phyloP scores from a whole-genome alignment of 257 asterid genomes.

The Rubia yunnanensis region DNA sequence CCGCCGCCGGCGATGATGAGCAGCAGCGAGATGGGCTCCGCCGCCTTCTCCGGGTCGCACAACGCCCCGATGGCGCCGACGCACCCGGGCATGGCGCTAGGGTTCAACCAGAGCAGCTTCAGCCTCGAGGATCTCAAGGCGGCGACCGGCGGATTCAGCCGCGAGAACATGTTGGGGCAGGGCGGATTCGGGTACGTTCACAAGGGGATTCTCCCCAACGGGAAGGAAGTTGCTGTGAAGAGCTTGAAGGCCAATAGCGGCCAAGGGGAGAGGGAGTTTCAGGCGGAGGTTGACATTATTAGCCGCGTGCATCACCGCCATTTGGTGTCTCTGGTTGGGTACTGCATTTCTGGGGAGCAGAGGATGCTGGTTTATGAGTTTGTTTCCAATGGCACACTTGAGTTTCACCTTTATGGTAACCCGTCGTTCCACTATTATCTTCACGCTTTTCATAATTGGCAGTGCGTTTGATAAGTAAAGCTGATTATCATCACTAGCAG shows the following conservation, averaged over 20 bases:
- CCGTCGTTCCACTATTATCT: too few relatives aligned
- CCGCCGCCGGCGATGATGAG: conserved; percentile 69
- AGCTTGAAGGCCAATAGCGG: conserved; percentile 50
- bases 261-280: conserved; percentile 61
- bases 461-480: too few relatives aligned
- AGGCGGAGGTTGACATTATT: conserved; percentile 55
- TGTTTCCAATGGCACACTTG: conserved; percentile 48
- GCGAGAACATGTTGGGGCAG: conserved; percentile 35
- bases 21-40: conserved; percentile 57
- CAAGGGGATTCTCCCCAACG: conserved; percentile 48
- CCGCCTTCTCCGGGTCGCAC: conserved; percentile 49
- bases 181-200: conserved; percentile 61
- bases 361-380: conserved; percentile 57
- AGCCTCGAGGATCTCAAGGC: conserved; percentile 40
- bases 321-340: conserved; percentile 53
- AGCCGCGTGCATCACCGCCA: conserved; percentile 63
- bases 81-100: conserved; percentile 34
- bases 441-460: too few relatives aligned
- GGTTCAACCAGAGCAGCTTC: conserved; percentile 44
- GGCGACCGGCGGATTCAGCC: conserved; percentile 39
- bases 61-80: conserved; percentile 38
- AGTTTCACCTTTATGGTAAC: conserved; percentile 49
- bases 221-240: conserved; percentile 46
- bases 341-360: conserved; percentile 45
- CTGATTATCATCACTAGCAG: too few relatives aligned